Evolutionary conservation across 176 grass and related monocot genomes (phyloP).

Genomic region (Phyllostachys edulis): DNA sequence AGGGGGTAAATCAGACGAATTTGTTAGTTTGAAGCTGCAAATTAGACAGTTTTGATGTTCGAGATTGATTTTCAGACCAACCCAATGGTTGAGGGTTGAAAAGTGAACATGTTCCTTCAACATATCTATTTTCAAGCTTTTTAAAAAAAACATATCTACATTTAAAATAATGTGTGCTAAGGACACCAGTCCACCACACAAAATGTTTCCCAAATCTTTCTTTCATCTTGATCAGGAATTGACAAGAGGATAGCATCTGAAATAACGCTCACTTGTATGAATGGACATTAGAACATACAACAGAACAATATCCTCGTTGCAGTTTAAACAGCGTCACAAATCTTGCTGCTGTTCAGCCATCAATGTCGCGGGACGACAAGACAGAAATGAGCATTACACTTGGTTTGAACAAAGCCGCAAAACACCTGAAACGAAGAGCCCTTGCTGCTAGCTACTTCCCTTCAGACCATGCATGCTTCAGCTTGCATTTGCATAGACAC

Average conservation of each 20-base stretch:
- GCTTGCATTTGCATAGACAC: not conserved
- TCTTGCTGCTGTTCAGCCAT: not conserved
- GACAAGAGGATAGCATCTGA: not conserved
- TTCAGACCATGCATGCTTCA: not conserved
- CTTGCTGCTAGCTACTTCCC: not conserved
- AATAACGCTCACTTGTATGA: constrained; percentile 14
- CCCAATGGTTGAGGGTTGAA: too few relatives aligned
- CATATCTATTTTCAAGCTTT: too few relatives aligned
- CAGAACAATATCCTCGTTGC: constrained; percentile 18
- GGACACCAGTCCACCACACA: too few relatives aligned
- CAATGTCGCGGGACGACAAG: not conserved
- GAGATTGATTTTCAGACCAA: too few relatives aligned
- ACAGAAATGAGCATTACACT: constrained; percentile 39
- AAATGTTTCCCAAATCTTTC: not conserved
- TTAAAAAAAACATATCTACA: too few relatives aligned
- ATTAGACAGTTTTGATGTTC: too few relatives aligned
- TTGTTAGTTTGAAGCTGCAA: too few relatives aligned
- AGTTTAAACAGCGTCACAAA: not conserved
- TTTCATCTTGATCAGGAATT: constrained; percentile 12
- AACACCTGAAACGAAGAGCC: not conserved
- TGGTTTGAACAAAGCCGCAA: not conserved
- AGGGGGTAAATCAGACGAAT: too few relatives aligned
- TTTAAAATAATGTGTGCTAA: too few relatives aligned
- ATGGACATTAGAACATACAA: not conserved
- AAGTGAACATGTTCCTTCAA: too few relatives aligned